Evolutionary conservation across 805 yeast genomes (phyloP).

Genomic region (Ogataea trehaloabstinens): DNA sequence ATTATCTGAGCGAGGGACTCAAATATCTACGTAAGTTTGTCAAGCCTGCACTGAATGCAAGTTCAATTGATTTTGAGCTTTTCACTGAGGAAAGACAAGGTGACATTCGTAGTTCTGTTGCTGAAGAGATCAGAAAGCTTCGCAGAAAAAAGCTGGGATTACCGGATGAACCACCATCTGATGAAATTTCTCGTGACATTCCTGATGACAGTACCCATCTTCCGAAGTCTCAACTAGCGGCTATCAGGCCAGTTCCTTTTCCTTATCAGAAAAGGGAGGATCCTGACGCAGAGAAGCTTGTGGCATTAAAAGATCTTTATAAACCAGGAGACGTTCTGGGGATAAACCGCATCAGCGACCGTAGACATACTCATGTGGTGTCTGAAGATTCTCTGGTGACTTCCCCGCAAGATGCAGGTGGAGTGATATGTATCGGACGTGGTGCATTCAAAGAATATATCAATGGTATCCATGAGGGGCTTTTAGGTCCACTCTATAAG

Average conservation of each 20-base stretch:
- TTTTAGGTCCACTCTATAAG: slow-evolving; percentile 79
- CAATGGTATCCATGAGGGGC: slow-evolving; percentile 89
- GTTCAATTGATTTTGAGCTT: slow-evolving; percentile 81
- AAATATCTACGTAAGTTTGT: slow-evolving; percentile 72
- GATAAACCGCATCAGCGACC: slow-evolving; percentile 36
- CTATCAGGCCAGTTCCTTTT: slow-evolving; percentile 7
- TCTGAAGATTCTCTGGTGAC: slow-evolving; percentile 46
- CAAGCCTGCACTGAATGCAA: slow-evolving; percentile 82
- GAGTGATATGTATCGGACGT: slow-evolving; percentile 88
- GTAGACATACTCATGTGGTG: slow-evolving; percentile 17
- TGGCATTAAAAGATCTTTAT: slow-evolving; percentile 37
- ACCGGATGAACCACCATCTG: slow-evolving; percentile 22
- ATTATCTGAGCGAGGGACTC: slow-evolving; percentile 72
- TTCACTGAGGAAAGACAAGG: slow-evolving; percentile 84
- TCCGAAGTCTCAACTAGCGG: slow-evolving; percentile 2
- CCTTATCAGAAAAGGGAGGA: slow-evolving; percentile 3
- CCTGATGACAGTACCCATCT: slow-evolving; percentile 9
- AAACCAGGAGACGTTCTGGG: slow-evolving; percentile 54
- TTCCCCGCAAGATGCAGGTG: slow-evolving; percentile 61
- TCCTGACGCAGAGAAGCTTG: slow-evolving; percentile 25
- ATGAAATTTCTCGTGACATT: slow-evolving; percentile 10
- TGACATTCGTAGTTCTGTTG: slow-evolving; percentile 75
- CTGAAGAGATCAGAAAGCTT: slow-evolving; percentile 72
- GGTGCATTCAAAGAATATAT: slow-evolving; percentile 95
- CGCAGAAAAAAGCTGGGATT: slow-evolving; percentile 46